Evolutionary conservation across 164 flowering plant genomes (phyloP), one percentile per base, ranked within the genome.

Genomic region (Hamamelis virginiana): DNA sequence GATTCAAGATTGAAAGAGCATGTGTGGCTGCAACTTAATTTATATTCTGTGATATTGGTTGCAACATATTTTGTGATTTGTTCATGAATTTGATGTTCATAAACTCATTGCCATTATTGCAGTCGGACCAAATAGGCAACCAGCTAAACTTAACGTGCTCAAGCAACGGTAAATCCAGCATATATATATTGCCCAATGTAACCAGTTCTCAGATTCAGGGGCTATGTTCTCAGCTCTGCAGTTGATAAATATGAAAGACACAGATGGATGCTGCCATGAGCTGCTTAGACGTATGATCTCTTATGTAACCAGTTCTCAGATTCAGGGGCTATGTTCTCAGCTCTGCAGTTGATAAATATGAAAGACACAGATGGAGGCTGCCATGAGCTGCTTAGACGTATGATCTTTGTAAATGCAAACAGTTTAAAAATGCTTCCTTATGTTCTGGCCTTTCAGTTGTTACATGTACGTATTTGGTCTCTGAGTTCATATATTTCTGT

Each of bases 141-240:
- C 85, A 87, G 72, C 75, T 85, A 62, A 88, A 76, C 51, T 47
- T 92, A 72, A 88, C 94, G 0, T 95, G 98, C 81, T 75, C 84
- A 52, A 80, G 74, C 79, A 87, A 58, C 68, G 89, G 91, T 18
- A 86, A 66, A 65, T 74, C 70, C 41, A 59, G 46, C 10, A 26
- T 67, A 8, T 90, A 91, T 63, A 33, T 62, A 1, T 57, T 88
- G 72, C 19, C 83, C 4, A 69, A 83, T 66, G 76, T 85, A 8
- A 68, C 78, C 3, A 77, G 53, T 53, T 73, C 83, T 44, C 83
- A 75, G 80, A 85, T 94, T 43, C 82, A 75, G 69, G 80, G 82
- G 5, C 71, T 94, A 10, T 91, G 98, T 68, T 26, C 85, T 59
- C 75, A 85, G 75, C 80, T 89, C 18, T 94, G 98, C 78, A 72